Evolutionary conservation across 768 basidiomycete species (phyloP), one percentile per base, ranked within the genome.

Genomic region (Hygrocybe punicea): DNA sequence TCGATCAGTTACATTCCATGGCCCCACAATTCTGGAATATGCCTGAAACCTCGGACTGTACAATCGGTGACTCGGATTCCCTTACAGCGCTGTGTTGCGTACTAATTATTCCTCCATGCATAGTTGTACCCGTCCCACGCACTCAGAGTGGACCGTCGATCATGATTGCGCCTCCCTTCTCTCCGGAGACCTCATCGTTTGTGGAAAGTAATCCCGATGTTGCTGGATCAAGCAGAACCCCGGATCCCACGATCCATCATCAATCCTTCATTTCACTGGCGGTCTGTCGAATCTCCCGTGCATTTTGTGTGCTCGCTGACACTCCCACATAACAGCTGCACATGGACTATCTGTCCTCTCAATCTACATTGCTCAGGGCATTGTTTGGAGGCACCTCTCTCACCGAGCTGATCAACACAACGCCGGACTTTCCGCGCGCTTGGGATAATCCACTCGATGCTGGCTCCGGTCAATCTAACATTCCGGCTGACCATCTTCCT

Each of bases 331-430:
- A 34, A 23, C 62, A 92, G 90, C 73, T 93, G 25, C 93, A 96
- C 64, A 78, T 82, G 60, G 89, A 90, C 67, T 91, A 87, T 65
- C 81, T 96, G 44, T 83, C 84, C 17, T 84, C 89, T n/a, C 90
- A 93, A 69, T 93, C 91, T 0, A 78, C 78, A 44, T 83, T 92
- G 52, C 75, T 94, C 45, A 78, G 85, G 36, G 81, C 79, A 6
- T 78, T 94, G 42, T 82, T 94, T 67, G 83, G 82, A 62, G 89
- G 87, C 25, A 76, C 83, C 37, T 81, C 82, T 21, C 76, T 85
- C 13, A 69, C 84, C 58, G 82, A 88, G 59, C 76, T 88, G 55
- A 77, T 84, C 61, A 71, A 64, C 62, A 71, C 72, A 66, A 73
- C 42, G 60, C 73, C 44, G 62, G 71, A 53, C 64, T 69, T 50